Percentiles rank a stretch among this genome's conserved stretches.
These are phyloP conservation scores for Hypericum androsaemum DNA, from an alignment of 345 rosid genomes.

Conservation along the genomic window DNA sequence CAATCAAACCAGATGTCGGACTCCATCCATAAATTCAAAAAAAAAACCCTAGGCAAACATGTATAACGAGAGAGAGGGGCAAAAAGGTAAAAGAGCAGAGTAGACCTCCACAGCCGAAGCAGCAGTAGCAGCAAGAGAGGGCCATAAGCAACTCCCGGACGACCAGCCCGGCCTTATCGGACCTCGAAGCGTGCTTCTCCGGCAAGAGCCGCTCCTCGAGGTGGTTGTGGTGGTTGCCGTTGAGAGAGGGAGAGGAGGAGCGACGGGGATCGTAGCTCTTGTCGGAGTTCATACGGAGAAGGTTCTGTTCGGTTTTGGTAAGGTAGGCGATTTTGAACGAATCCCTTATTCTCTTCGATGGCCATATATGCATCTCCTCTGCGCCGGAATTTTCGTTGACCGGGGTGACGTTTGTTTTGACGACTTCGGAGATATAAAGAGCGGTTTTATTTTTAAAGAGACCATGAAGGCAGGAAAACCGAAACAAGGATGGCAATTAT, in stretches of 20 bases:
- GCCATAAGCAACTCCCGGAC: constrained; percentile 29
- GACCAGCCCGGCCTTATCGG: constrained; percentile 10
- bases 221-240: constrained; percentile 10
- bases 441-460: neutral
- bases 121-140: constrained; percentile 43
- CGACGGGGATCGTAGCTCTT: neutral
- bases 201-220: constrained; percentile 27
- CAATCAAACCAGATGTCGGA: no score
- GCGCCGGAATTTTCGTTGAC: neutral
- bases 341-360: constrained; percentile 45
- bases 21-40: neutral
- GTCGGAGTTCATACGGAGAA: constrained; percentile 37
- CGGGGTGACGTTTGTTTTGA: neutral
- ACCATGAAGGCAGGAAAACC: neutral
- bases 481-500: no score
- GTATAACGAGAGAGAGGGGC: neutral
- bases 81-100: neutral
- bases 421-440: neutral
- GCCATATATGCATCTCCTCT: constrained; percentile 58
- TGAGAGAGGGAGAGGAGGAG: no score
- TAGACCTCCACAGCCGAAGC: constrained; percentile 53
- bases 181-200: constrained; percentile 5
- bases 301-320: constrained; percentile 48
- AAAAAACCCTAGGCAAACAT: neutral
- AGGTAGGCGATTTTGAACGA: constrained; percentile 44